Conservation (phyloP, 2,329 filamentous ascomycete species). For the Beauveria rudraprayagi region DNA sequence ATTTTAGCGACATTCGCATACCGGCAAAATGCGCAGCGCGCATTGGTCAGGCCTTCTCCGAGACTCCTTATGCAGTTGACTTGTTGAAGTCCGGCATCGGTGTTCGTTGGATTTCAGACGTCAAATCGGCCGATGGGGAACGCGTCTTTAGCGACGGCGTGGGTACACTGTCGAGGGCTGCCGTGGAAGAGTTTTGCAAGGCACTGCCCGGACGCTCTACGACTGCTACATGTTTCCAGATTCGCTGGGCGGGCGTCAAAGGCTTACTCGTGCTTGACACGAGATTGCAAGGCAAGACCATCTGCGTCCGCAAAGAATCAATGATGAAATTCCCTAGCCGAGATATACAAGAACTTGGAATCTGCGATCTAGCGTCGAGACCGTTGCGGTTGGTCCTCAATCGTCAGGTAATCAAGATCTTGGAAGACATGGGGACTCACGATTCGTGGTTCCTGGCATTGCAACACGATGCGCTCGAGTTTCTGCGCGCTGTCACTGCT, state of each 20-base stretch:
- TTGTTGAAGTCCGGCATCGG: slow-evolving; percentile 33
- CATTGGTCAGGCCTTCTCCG: slow-evolving; percentile 63
- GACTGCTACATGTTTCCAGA: slow-evolving; percentile 62
- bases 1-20: slow-evolving; percentile 42
- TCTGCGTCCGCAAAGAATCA: slow-evolving; percentile 57
- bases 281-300: slow-evolving; percentile 44
- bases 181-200: slow-evolving; percentile 52
- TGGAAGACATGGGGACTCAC: slow-evolving; percentile 66
- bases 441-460: slow-evolving; percentile 52
- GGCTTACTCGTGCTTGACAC: slow-evolving; percentile 69
- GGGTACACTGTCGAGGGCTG: slow-evolving; percentile 58
- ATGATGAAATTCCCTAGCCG: slow-evolving; percentile 70
- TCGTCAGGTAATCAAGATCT: slow-evolving; percentile 73
- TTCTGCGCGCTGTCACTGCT: slow-evolving; percentile 51
- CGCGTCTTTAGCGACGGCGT: slow-evolving; percentile 73
- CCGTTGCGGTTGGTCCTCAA: slow-evolving; percentile 67
- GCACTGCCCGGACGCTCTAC: slow-evolving; percentile 37
- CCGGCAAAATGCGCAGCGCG: slow-evolving; percentile 50
- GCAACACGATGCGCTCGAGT: slow-evolving; percentile 52
- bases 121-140: slow-evolving; percentile 38
- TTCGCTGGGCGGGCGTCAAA: slow-evolving; percentile 66
- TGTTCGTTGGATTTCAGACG: slow-evolving; percentile 35
- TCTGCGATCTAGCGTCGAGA: slow-evolving; percentile 60
- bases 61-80: slow-evolving; percentile 58
- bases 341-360: slow-evolving; percentile 51